Evolutionary conservation across 2,329 filamentous ascomycete genomes (phyloP), one percentile per base, ranked within the genome.

Genomic region (Zopfia rhizophila): DNA sequence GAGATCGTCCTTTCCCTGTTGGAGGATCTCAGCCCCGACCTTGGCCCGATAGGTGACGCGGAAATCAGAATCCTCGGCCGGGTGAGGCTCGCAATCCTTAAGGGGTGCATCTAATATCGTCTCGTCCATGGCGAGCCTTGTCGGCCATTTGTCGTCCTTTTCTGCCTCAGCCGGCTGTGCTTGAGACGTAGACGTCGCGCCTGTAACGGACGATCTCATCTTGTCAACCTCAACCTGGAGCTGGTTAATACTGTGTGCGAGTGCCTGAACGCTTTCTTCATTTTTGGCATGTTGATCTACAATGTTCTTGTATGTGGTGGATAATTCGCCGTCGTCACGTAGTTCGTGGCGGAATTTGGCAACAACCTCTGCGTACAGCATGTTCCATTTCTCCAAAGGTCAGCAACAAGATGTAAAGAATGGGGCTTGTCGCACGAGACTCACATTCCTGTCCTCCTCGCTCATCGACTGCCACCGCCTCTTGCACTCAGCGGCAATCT

Each of bases 1-100:
- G 18, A 80, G 65, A 58, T 79, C 77, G 43, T 75, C 72, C 55
- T 80, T 80, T 43, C 77, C 77, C 56, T 70, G 73, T 41, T 77
- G 75, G 28, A 80, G 69, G 44, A 79, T 78, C 54, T 75, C 72
- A 27, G 73, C 72, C 30, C 77, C 77, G 43, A 77, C 75, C 31
- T 73, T 72, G 25, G 76, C 76, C 52, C 75, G 74, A 50, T 78
- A 78, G 27, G 73, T 73, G 65, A 79, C 76, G 60, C 76, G 75
- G 61, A 76, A 77, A 62, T 79, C 76, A 48, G 74, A 74, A 60
- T 73, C 69, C 61, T 64, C 68, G 60, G 71, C 71, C 55, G 68
- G 69, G 52, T 66, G 61, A 57, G 65, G 61, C n/a, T n/a, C n/a
- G n/a, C n/a, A n/a, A n/a, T n/a, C n/a, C n/a, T n/a, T n/a, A 35